phyloP scores from a whole-genome alignment of 2,329 filamentous ascomycete genomes.

The Pestalotiopsis fici region DNA sequence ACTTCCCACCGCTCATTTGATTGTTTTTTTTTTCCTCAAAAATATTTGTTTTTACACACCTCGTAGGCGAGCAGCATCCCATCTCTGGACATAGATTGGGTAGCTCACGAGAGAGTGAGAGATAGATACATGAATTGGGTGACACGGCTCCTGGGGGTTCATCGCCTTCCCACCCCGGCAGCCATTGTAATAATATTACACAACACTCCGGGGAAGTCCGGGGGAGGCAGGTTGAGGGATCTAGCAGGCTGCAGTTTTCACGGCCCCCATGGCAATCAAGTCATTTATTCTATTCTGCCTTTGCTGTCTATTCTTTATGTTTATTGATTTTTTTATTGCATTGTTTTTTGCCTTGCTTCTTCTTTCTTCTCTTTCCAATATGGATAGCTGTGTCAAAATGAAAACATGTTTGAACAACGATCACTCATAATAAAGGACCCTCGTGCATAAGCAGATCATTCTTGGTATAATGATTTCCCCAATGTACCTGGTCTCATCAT shows the following conservation, averaged over 20 bases:
- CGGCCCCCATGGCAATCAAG: not conserved
- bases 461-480: too few species aligned
- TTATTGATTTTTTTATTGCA: too few species aligned
- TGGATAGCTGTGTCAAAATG: too few species aligned
- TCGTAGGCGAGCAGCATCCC: too few species aligned
- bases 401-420: too few species aligned
- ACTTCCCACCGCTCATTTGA: slow-evolving; percentile 3
- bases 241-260: not conserved
- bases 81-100: not conserved
- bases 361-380: too few species aligned
- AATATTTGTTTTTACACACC: too few species aligned
- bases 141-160: not conserved
- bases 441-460: too few species aligned
- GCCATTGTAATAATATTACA: not conserved
- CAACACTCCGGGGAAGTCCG: slow-evolving; percentile 6
- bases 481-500: too few species aligned
- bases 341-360: too few species aligned
- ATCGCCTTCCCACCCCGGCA: not conserved
- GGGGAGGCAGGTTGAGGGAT: not conserved
- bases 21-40: not conserved
- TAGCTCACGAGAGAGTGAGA: not conserved
- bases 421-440: too few species aligned
- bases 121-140: not conserved
- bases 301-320: not conserved
- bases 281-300: too few species aligned